A percentile compares a stretch with the other conserved stretches of the same genome.
These are phyloP conservation scores for Cajanus cajan DNA, from an alignment of 306 rosid species.

Conservation along the genomic window DNA sequence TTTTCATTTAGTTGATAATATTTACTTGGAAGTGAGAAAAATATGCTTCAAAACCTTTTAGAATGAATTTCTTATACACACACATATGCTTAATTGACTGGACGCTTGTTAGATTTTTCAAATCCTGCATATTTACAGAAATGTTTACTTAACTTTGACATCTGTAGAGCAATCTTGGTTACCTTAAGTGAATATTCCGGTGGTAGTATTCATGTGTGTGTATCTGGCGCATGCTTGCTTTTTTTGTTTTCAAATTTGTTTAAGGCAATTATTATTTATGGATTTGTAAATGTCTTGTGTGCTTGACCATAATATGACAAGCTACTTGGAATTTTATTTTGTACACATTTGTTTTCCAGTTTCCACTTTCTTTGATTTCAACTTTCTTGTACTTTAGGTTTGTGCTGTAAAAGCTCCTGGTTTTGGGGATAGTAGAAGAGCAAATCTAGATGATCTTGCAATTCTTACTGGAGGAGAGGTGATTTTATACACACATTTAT, in stretches of 20 bases:
- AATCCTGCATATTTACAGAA: neutral
- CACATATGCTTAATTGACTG: neutral
- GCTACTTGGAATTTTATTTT: conserved; percentile 11
- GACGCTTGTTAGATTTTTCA: neutral
- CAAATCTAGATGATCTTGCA: conserved; percentile 84
- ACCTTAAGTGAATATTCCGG: neutral
- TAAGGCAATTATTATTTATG: neutral
- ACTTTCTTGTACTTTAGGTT: conserved; percentile 56
- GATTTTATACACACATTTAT: conserved; percentile 25
- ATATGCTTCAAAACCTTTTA: neutral
- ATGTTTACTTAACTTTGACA: neutral
- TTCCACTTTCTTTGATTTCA: conserved; percentile 21
- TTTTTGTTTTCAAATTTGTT: conserved; percentile 1
- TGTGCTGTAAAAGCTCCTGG: conserved; percentile 99
- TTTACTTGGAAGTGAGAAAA: no score
- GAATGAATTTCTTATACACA: neutral
- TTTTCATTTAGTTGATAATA: no score
- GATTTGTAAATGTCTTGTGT: neutral
- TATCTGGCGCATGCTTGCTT: neutral
- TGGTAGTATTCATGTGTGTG: conserved; percentile 1
- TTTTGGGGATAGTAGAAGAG: conserved; percentile 90
- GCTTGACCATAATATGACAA: neutral
- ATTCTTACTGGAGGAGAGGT: conserved; percentile 95
- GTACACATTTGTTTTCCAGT: conserved; percentile 16
- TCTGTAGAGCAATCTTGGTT: neutral